Conservation (phyloP, 495 filamentous ascomycete genomes). For the Melanomma pulvis-pyrius region DNA sequence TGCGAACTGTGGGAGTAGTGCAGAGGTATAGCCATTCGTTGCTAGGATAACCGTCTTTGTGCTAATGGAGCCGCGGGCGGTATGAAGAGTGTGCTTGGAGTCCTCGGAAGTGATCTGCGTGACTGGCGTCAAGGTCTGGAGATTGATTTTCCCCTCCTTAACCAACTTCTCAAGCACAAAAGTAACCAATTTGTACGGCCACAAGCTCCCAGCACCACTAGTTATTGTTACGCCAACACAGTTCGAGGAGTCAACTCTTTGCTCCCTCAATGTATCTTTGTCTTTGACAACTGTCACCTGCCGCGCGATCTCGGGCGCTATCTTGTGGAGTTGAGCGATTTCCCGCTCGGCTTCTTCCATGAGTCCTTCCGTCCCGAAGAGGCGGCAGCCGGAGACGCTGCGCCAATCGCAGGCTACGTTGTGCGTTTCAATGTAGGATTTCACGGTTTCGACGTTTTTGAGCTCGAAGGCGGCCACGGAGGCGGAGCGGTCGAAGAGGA, state of each 20-base stretch:
- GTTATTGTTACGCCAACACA: constrained; percentile 52
- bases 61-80: constrained; percentile 62
- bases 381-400: constrained; percentile 54
- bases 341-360: constrained; percentile 51
- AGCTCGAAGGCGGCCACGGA: constrained; percentile 67
- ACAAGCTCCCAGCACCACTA: constrained; percentile 56
- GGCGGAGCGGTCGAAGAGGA: constrained; percentile 55
- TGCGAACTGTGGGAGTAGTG: constrained; percentile 67
- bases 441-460: constrained; percentile 57
- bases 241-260: constrained; percentile 44
- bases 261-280: constrained; percentile 40
- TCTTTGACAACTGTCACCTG: constrained; percentile 41
- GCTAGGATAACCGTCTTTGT: constrained; percentile 68
- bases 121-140: constrained; percentile 76
- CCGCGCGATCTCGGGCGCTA: constrained; percentile 57
- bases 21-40: constrained; percentile 77
- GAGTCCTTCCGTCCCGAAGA: constrained; percentile 54
- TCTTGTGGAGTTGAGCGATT: constrained; percentile 48
- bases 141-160: constrained; percentile 55
- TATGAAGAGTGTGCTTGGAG: constrained; percentile 59
- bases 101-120: constrained; percentile 45
- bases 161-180: constrained; percentile 64
- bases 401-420: constrained; percentile 66
- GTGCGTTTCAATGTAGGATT: constrained; percentile 54
- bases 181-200: constrained; percentile 81